Evolutionary conservation across 129 eudicot genomes (phyloP), one percentile per base, ranked within the genome.

Genomic region (Tagetes patula): DNA sequence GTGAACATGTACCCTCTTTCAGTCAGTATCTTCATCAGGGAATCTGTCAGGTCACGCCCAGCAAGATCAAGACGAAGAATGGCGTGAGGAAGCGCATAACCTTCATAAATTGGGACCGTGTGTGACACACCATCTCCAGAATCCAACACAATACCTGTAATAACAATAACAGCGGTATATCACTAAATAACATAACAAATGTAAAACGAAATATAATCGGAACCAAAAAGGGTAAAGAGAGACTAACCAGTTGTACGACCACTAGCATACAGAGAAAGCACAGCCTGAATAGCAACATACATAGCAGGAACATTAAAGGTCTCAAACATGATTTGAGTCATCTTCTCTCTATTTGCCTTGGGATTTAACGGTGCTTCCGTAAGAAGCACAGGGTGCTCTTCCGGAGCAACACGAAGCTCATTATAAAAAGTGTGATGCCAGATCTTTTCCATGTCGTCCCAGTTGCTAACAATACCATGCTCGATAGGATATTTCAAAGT

Each of bases 1-100:
- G 95, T 88, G 84, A 88, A 88, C 95, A 88, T 88, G 85, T 88
- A 88, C 76, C 95, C 95, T 83, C 91, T 88, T 53, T 88, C 90
- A 1, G 95, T 88, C 69, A 88, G 77, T 61, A 88, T 88, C 75
- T 88, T 88, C 95, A 88, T 88, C 38, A 88, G 83, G 3, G 87
- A 79, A 74, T 88, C 95, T 0, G 95, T 88, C 12, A 85, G 86
- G 71, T 85, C 94, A 77, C 85, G 92, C 10, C 92, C 92, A 50
- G 89, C 92, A 73, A 87, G 89, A 74, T 87, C 92, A 42, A 87
- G 82, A 79, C 92, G 88, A 1, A 87, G 89, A 65, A 87, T 87
- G 55, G 92, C 92, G 74, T 87, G 92, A 38, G 92, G 92, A n/a
- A 87, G 87, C 3, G 92, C 89, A 76, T 87, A 87, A 49, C 92